Percentiles rank a stretch among this genome's conserved stretches.
Conservation (phyloP, 805 yeast genomes). For the Starmera dryadoides region DNA sequence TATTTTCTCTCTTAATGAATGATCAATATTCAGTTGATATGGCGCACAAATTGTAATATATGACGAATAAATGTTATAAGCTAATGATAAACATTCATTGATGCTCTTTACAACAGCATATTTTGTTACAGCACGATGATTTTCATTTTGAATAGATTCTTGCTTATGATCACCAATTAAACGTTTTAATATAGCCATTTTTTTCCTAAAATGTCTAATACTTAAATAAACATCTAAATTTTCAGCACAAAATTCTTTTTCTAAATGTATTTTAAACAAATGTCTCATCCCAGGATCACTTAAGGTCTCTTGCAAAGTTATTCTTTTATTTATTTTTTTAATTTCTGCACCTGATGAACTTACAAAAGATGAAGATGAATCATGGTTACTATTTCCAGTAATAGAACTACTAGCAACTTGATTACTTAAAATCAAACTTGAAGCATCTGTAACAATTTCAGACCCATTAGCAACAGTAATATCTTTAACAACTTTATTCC, state of each 20-base stretch:
- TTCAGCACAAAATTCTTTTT: conserved; percentile 61
- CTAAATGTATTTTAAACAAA: conserved; percentile 59
- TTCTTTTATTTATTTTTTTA: conserved; percentile 1
- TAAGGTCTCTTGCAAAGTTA: conserved; percentile 34
- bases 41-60: conserved; percentile 64
- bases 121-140: conserved; percentile 7
- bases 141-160: conserved; percentile 5
- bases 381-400: too few species aligned
- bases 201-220: conserved; percentile 43
- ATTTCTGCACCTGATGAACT: conserved; percentile 12
- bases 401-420: conserved; percentile 3
- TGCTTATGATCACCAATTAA: conserved; percentile 23
- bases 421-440: conserved; percentile 13
- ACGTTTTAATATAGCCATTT: conserved; percentile 35
- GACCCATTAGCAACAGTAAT: conserved; percentile 12
- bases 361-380: too few species aligned
- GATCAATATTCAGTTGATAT: conserved; percentile 63
- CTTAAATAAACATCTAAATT: conserved; percentile 68
- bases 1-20: conserved; percentile 37
- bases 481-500: conserved; percentile 18
- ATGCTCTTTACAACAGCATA: conserved; percentile 33
- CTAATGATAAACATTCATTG: conserved; percentile 50
- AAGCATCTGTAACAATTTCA: conserved; percentile 6
- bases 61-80: conserved; percentile 58
- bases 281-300: conserved; percentile 72